Evolutionary conservation across 164 flowering plant genomes (phyloP), one percentile per base, ranked within the genome.

Genomic region (Piper longum): DNA sequence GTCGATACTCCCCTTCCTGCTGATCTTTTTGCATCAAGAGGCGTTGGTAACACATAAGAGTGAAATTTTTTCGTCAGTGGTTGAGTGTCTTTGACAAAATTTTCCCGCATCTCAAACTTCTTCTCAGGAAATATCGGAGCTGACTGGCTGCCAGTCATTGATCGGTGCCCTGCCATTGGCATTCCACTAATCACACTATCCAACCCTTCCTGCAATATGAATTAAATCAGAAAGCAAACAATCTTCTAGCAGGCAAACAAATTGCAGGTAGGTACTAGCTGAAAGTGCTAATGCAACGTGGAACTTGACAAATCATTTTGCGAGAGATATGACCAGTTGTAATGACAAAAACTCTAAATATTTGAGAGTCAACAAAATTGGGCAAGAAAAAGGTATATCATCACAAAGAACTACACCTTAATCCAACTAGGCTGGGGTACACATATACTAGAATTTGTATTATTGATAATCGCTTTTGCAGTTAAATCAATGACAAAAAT

Each of bases 21-120:
- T 59, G 77, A 67, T 67, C 72, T 67, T 71, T 79, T 91, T 52
- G 87, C 67, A 75, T 82, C 88, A 62, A 39, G 67, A 51, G 98
- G 98, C 8, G 89, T 92, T 43, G 98, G 98, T 4, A 92, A 72
- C n/a, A 79, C 93, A 73, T 92, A 92, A 0, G 98, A 70, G 66
- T 74, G 77, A 61, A 80, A 79, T 73, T 82, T 92, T 64, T 81
- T 68, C 42, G 89, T 57, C 6, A 80, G 70, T 61, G 82, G 52
- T 78, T 52, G 80, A 79, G 26, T 64, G 75, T 48, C 52, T 8
- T 48, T 48, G 14, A 48, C 14, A 9, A 48, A 9, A 70, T 71
- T 51, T 43, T 76, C 84, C 57, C 63, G 66, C 17, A 70, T 55
- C 65, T 82, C 88, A n/a, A 54, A 64, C 67, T 73, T 83, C 57